Base-by-base conservation (phyloP, 345 rosid species). In the Syzygium jambos region DNA sequence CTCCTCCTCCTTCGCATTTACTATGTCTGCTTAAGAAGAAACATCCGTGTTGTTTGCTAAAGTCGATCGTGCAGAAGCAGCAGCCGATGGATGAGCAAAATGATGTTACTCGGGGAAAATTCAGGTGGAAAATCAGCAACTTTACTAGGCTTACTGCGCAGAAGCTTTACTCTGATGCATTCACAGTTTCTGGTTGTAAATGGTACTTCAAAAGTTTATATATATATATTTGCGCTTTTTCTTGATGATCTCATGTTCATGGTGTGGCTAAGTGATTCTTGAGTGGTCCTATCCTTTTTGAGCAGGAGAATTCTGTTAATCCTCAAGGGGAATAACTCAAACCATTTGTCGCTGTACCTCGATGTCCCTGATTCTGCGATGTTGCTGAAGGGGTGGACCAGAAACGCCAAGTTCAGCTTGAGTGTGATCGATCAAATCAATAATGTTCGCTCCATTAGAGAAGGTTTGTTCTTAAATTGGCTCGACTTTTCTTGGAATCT, bases 301-400 rank as follows among this genome's bases (percentile, higher is more conserved):
- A 13, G 86, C 65, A 85, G 86, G 86, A 85, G 46, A 19, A 54
- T 85, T 46, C 19, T 85, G 49, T 23, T 85, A 3, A 34, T 5
- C 54, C 86, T 51, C 22, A 85, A 34, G 12, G 68, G 86, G 51
- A 54, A 85, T 2, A 30, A 11, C 51, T 10, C 51, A 2, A 11
- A 38, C 10, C 41, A 84, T 51, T 29, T 84, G 85, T 84, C 84
- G 51, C 59, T 84, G 55, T 84, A 86, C 29, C 54, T 91, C 52
- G 91, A 85, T 11, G 90, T 88, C 49, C 73, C 91, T 27, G 90
- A 89, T 80, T 22, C 91, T 11, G 61, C 83, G 19, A 86, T 41
- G 22, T 80, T 91, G 87, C 92, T 90, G 6, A 0, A 63, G 11
- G 91, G 91, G 7, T 91, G 92, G 90, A 87, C 84, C 46, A 88